Evolutionary conservation across 495 filamentous ascomycete genomes (phyloP), one percentile per base, ranked within the genome.

Genomic region (Penicillium diatomitis): DNA sequence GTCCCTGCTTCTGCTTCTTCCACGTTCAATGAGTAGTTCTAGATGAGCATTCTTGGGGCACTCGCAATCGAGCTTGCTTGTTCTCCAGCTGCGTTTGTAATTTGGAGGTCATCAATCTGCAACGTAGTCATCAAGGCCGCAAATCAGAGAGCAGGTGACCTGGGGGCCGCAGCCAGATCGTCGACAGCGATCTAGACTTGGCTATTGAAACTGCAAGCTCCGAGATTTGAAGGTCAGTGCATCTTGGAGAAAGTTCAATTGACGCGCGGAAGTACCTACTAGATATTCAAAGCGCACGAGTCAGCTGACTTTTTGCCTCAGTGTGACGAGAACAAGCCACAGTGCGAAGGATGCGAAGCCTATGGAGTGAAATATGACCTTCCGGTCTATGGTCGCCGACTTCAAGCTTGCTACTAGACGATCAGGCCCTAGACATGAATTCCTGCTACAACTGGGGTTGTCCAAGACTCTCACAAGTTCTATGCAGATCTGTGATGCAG

Each of bases 201-300:
- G 73, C 44, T 76, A 72, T 51, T 67, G 73, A 32, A 75, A 74
- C 53, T 75, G 70, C 63, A 77, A 75, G 57, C 66, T 74, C 28
- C 50, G 71, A 49, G 73, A 69, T 56, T 52, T 77, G 32, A 75
- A 75, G 67, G 72, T 75, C 41, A 27, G 61, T 45, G 32, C n/a
- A 20, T 7, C 35, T 32, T 20, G 10, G 20, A 20, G 20, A 20
- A 20, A 20, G 20, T 20, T 20, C 20, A 20, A 20, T 20, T 20
- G 20, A 20, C 20, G 20, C 20, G 20, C 20, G 20, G 20, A 20
- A 20, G 20, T 20, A 20, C 20, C 20, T 20, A 20, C 1, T 20
- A 20, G 20, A 2, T 20, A 20, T 20, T 20, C 2, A 20, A 20
- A 20, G 20, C 20, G 20, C 20, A 20, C 20, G 20, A 20, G 20